Conservation (phyloP, 352 stramenopile genomes). For the Peronospora tabacina region DNA sequence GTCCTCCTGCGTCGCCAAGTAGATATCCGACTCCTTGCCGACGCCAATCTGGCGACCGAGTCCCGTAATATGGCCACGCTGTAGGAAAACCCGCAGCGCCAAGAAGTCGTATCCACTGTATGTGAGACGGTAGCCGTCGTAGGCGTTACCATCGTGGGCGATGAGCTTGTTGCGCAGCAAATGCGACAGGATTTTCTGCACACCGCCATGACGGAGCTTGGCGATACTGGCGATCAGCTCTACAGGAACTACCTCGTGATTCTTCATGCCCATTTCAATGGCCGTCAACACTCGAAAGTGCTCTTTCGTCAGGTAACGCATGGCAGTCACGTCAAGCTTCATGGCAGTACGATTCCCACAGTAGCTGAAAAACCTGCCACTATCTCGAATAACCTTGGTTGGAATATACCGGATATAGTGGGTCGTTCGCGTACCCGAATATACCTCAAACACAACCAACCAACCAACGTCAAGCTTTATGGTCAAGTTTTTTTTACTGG, state of each 20-base stretch:
- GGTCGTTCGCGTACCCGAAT: no score
- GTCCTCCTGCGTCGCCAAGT: constrained; percentile 89
- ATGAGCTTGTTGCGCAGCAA: constrained; percentile 98
- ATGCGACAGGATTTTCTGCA: constrained; percentile 95
- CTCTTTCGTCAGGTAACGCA: constrained; percentile 90
- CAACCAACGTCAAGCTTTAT: no score
- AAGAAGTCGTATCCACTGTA: constrained; percentile 99
- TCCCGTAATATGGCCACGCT: constrained; percentile 87
- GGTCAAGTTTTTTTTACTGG: background rate
- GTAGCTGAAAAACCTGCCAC: no score
- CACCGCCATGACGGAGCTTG: constrained; percentile 95
- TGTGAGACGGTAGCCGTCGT: constrained; percentile 97
- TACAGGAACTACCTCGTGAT: constrained; percentile 96
- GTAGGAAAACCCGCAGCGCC: constrained; percentile 93
- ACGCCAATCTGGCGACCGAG: constrained; percentile 94
- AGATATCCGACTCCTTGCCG: constrained; percentile 99
- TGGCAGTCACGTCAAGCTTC: constrained; percentile 91
- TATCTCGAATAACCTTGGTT: no score
- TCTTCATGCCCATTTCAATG: constrained; percentile 99
- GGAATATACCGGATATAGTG: no score
- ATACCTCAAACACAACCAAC: no score
- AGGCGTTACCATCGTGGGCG: constrained; percentile 94
- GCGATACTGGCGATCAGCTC: constrained; percentile 95
- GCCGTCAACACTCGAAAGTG: constrained; percentile 98
- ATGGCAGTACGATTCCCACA: no score